Evolutionary conservation across 202 grass and related monocot genomes (phyloP).

Genomic region (Elaeis oleifera): DNA sequence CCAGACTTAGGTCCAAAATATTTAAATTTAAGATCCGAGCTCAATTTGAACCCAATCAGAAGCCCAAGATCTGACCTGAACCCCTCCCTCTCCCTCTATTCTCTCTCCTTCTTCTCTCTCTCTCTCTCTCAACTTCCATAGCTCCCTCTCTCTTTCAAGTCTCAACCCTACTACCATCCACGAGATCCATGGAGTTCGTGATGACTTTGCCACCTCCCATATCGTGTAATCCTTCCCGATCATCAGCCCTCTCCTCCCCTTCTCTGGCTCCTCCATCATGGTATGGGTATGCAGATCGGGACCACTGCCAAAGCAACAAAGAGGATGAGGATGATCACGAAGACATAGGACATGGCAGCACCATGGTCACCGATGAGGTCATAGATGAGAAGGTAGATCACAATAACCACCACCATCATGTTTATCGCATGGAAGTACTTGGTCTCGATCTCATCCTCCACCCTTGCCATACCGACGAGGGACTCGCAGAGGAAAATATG

Average conservation of each 20-base stretch:
- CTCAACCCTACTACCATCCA: too few species aligned
- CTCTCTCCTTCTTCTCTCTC: too few species aligned
- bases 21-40: too few species aligned
- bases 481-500: constrained; percentile 79
- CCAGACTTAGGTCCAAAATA: too few species aligned
- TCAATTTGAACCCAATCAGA: too few species aligned
- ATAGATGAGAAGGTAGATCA: constrained; percentile 69
- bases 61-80: too few species aligned
- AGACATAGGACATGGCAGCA: constrained; percentile 31
- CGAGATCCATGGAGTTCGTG: too few species aligned
- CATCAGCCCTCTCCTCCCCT: constrained; percentile 22
- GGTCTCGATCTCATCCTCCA: constrained; percentile 27
- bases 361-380: constrained; percentile 52
- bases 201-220: neutral
- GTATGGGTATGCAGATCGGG: constrained; percentile 41
- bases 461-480: neutral
- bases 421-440: constrained; percentile 67
- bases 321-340: constrained; percentile 35
- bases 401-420: constrained; percentile 63
- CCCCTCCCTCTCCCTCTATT: too few species aligned
- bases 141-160: too few species aligned
- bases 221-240: constrained; percentile 89
- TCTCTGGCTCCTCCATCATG: neutral
- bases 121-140: too few species aligned
- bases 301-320: constrained; percentile 47